Conservation (phyloP, 2,329 filamentous ascomycete species). For the Penicillium olsonii region DNA sequence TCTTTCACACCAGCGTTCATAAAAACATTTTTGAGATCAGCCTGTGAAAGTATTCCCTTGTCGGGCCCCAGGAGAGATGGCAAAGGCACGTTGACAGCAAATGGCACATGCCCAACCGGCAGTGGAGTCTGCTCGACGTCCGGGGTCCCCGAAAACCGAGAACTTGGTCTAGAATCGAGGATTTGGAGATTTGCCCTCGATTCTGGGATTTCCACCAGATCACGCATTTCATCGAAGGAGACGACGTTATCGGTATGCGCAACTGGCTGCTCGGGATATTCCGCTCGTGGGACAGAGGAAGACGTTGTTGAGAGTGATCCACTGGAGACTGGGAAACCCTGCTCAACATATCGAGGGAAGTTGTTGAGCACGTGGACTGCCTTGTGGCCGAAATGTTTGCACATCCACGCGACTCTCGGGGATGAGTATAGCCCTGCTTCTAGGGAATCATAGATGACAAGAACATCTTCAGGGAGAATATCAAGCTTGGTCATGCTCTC, state of each 20-base stretch:
- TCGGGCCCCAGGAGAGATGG: background rate
- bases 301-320: slow-evolving; percentile 3
- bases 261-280: background rate
- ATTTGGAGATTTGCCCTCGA: background rate
- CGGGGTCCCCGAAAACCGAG: background rate
- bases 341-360: slow-evolving; percentile 26
- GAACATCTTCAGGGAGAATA: slow-evolving; percentile 23
- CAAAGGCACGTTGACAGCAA: background rate
- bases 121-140: background rate
- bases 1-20: slow-evolving; percentile 17
- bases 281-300: background rate
- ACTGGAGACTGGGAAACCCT: slow-evolving; percentile 18
- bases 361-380: slow-evolving; percentile 33
- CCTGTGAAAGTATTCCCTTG: background rate
- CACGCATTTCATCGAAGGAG: background rate
- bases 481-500: slow-evolving; percentile 20
- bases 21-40: slow-evolving; percentile 8
- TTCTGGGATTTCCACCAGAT: background rate
- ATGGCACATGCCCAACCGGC: background rate
- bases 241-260: background rate
- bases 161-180: background rate
- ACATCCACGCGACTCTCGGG: slow-evolving; percentile 33
- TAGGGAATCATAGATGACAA: slow-evolving; percentile 32
- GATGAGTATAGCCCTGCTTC: slow-evolving; percentile 32
- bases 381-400: slow-evolving; percentile 27